Evolutionary conservation across 352 stramenopile genomes (phyloP), one percentile per base, ranked within the genome.

Genomic region (Pythium phragmitis): DNA sequence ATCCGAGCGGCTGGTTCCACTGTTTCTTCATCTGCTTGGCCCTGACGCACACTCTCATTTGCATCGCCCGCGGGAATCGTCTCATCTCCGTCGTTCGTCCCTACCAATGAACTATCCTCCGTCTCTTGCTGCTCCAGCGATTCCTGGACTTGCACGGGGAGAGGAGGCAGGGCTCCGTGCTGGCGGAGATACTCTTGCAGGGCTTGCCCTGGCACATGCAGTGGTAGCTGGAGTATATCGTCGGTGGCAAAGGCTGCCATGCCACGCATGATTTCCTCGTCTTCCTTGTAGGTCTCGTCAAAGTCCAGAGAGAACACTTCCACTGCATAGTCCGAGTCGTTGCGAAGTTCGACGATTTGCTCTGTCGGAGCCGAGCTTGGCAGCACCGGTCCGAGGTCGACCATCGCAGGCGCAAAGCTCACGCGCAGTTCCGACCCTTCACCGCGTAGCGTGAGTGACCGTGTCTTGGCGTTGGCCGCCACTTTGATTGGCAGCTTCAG

Each of bases 241-340:
- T 93, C 79, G 6, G 77, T 61, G 39, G 68, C 76, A 52, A 92
- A 98, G 0, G 57, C 79, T 7, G 58, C 49, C 9, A 91, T 51
- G 28, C 72, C 71, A 0, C 75, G 76, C 3, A 98, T 67, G 8
- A 97, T 65, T 13, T 82, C 75, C 63, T 98, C 94, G 45, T 98
- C 94, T 56, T 88, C 66, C 6, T 85, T 77, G 69, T 96, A 97
- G 2, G 72, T 51, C 4, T 52, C 34, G 55, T 97, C 91, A 72
- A 97, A 97, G 55, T 97, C 91, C 13, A 97, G 57, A 9, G 85
- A 96, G 55, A 94, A 97, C 8, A 98, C 83, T 65, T 98, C 94
- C 6, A 98, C 74, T 0, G 82, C 57, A 42, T 94, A 95, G 28
- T 97, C 80, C 7, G 86, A 93, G 36, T 96, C 80, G 65, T 98